phyloP scores from a whole-genome alignment of 2,329 filamentous ascomycete genomes.

The Ciborinia camelliae region DNA sequence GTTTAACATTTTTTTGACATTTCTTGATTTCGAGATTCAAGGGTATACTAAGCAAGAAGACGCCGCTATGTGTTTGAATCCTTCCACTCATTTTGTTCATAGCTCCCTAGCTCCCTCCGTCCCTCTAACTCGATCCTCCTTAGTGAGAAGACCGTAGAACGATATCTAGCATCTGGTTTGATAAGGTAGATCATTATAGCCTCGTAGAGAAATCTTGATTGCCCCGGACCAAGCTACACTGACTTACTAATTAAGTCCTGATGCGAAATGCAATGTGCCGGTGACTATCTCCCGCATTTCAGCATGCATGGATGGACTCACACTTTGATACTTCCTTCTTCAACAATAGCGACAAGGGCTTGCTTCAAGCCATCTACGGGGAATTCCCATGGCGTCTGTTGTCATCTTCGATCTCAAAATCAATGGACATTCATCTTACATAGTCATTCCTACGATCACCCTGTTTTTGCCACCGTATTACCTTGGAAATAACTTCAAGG shows the following conservation, averaged over 20 bases:
- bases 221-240: not conserved
- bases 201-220: not conserved
- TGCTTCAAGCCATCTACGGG: not conserved
- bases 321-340: not conserved
- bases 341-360: not conserved
- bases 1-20: conserved; percentile 16
- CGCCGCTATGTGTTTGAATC: not conserved
- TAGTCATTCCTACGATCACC: not conserved
- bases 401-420: conserved; percentile 10
- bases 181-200: not conserved
- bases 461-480: too few relatives aligned
- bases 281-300: conserved; percentile 1
- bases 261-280: conserved; percentile 15
- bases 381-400: conserved; percentile 12
- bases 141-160: not conserved
- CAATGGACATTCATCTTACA: not conserved
- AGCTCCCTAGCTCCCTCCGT: too few relatives aligned
- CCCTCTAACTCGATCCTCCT: not conserved
- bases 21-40: not conserved
- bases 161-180: not conserved
- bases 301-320: not conserved
- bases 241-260: too few relatives aligned
- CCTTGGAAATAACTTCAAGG: not conserved
- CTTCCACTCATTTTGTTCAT: not conserved
- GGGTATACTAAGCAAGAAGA: not conserved